Conservation (phyloP, 768 basidiomycete genomes). For the Chalciporus chontae region DNA sequence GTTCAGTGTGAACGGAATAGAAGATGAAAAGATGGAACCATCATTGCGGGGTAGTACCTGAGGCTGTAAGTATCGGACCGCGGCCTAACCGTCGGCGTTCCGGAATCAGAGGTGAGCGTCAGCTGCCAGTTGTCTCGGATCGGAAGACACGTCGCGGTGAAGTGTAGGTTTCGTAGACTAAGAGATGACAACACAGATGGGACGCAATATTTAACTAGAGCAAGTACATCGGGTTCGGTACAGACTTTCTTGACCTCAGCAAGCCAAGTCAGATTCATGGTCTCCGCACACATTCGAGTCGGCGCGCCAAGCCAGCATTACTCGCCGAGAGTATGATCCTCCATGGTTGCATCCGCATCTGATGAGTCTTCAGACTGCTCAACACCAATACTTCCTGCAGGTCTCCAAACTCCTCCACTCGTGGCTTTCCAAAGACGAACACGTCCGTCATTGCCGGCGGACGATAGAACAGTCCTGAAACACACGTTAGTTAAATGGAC, state of each 20-base stretch:
- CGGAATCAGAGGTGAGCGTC: neutral
- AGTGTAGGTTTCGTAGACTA: too few species aligned
- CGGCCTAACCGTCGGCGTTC: neutral
- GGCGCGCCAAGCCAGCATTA: constrained; percentile 11
- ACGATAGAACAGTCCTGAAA: constrained; percentile 73
- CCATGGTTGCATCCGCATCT: constrained; percentile 44
- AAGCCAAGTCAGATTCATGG: neutral
- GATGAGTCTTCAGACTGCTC: constrained; percentile 61
- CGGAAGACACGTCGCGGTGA: too few species aligned
- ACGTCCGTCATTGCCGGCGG: constrained; percentile 79
- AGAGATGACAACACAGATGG: too few species aligned
- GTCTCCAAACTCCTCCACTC: constrained; percentile 78
- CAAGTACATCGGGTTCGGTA: too few species aligned
- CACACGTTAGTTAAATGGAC: neutral
- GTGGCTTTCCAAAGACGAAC: constrained; percentile 85
- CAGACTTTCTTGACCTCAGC: neutral
- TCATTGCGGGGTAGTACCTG: neutral
- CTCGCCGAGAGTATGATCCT: constrained; percentile 36
- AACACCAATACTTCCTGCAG: constrained; percentile 78
- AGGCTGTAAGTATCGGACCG: neutral
- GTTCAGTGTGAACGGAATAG: neutral
- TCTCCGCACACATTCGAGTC: neutral
- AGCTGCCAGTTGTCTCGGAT: neutral
- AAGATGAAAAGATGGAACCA: neutral
- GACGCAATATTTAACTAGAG: too few species aligned